Evolutionary conservation across 2,329 filamentous ascomycete species (phyloP).

Genomic region (Pseudogymnoascus sp.): DNA sequence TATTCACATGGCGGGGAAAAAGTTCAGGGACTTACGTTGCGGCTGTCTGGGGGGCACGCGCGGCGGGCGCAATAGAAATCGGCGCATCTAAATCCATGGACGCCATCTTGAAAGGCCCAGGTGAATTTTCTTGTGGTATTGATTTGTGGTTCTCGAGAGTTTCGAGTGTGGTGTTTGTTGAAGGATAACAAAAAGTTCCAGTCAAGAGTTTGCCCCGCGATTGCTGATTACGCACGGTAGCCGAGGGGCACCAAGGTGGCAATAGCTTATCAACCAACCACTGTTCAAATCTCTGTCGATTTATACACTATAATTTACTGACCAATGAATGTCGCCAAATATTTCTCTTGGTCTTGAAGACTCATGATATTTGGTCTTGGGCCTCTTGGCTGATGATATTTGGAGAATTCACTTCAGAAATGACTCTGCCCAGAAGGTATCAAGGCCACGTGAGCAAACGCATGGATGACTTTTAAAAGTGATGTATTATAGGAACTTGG

Average conservation of each 20-base stretch:
- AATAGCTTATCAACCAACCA: constrained; percentile 10
- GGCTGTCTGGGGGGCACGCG: constrained; percentile 27
- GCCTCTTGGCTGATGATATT: constrained; percentile 6
- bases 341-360: background rate
- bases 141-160: constrained; percentile 2
- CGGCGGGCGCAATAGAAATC: constrained; percentile 37
- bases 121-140: background rate
- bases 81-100: constrained; percentile 52
- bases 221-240: constrained; percentile 10
- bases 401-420: constrained; percentile 7
- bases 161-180: constrained; percentile 7
- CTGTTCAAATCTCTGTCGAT: background rate
- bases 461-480: background rate
- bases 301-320: constrained; percentile 5
- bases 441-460: background rate
- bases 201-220: constrained; percentile 9
- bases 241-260: constrained; percentile 2
- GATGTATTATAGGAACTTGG: background rate
- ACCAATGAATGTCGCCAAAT: background rate
- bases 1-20: constrained; percentile 14
- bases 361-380: background rate
- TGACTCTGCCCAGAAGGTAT: background rate
- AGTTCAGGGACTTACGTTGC: constrained; percentile 42
- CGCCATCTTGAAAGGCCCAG: constrained; percentile 34
- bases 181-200: constrained; percentile 8